phyloP scores from a whole-genome alignment of 768 basidiomycete species.

The Gloeopeniophorella convolvens region DNA sequence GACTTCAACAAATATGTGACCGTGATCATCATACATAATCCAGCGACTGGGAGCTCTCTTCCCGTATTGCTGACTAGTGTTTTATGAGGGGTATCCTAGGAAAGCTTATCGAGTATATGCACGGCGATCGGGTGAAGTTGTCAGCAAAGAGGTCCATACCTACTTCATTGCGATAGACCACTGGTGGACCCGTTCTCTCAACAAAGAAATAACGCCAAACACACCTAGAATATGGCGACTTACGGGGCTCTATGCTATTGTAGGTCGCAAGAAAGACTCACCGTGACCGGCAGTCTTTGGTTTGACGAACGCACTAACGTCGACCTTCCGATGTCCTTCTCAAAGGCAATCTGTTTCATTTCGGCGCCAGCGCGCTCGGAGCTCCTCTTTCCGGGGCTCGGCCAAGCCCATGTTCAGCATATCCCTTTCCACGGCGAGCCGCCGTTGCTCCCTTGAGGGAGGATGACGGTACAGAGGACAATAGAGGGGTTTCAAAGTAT shows the following conservation, averaged over 20 bases:
- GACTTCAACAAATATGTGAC: too few species aligned
- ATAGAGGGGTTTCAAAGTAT: slow-evolving; percentile 87
- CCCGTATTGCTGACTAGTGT: too few species aligned
- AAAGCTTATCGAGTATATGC: too few species aligned
- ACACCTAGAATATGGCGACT: slow-evolving; percentile 52
- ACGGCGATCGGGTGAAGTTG: slow-evolving; percentile 16
- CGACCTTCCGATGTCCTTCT: slow-evolving; percentile 75
- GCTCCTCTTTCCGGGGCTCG: slow-evolving; percentile 60
- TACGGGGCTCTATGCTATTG: slow-evolving; percentile 12
- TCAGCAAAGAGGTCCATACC: slow-evolving; percentile 35
- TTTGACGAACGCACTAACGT: slow-evolving; percentile 78
- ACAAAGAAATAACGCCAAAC: slow-evolving; percentile 93
- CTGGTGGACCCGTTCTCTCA: slow-evolving; percentile 75
- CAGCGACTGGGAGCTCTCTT: too few species aligned
- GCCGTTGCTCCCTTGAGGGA: slow-evolving; percentile 79
- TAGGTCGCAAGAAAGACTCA: slow-evolving; percentile 29
- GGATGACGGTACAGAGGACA: slow-evolving; percentile 81
- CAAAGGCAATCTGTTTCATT: slow-evolving; percentile 91
- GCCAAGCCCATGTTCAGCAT: slow-evolving; percentile 68
- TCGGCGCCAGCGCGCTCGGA: slow-evolving; percentile 71
- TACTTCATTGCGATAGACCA: slow-evolving; percentile 92
- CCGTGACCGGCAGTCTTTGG: slow-evolving; percentile 95
- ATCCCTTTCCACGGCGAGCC: slow-evolving; percentile 82
- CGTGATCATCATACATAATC: too few species aligned
- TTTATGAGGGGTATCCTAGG: too few species aligned